phyloP scores from a whole-genome alignment of 2,329 filamentous ascomycete genomes.

The Cytospora leucostoma region DNA sequence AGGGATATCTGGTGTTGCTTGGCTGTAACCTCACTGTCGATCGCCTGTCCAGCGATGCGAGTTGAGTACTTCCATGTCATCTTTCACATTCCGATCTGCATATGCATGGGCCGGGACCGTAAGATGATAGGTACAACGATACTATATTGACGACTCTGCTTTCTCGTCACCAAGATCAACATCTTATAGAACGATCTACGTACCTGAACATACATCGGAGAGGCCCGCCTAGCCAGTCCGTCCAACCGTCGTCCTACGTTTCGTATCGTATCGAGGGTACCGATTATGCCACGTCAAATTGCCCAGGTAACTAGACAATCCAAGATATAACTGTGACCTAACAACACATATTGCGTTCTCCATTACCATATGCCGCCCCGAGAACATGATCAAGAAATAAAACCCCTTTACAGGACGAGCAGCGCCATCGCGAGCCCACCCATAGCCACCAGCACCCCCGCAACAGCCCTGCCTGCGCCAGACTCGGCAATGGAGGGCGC shows the following conservation, averaged over 20 bases:
- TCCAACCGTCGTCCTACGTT: background rate
- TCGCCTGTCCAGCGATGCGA: background rate
- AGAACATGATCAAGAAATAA: background rate
- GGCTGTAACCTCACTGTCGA: background rate
- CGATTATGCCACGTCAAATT: background rate
- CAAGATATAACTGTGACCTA: background rate
- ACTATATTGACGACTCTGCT: too few species aligned
- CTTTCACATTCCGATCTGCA: background rate
- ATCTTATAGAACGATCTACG: too few species aligned
- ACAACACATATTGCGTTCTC: background rate
- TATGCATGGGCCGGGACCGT: background rate
- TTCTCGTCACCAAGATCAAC: too few species aligned
- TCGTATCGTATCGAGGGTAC: background rate
- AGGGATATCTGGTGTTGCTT: background rate
- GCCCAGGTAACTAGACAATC: background rate
- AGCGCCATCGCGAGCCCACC: constrained; percentile 45
- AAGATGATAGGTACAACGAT: background rate
- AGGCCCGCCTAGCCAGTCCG: background rate
- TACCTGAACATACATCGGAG: background rate
- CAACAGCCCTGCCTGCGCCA: constrained; percentile 38
- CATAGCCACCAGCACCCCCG: constrained; percentile 42
- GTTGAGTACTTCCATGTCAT: background rate
- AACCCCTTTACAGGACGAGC: constrained; percentile 45
- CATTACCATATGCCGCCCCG: background rate
- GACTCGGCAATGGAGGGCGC: constrained; percentile 18